phyloP scores from a whole-genome alignment of 768 basidiomycete genomes.

The Hygrocybe punicea region DNA sequence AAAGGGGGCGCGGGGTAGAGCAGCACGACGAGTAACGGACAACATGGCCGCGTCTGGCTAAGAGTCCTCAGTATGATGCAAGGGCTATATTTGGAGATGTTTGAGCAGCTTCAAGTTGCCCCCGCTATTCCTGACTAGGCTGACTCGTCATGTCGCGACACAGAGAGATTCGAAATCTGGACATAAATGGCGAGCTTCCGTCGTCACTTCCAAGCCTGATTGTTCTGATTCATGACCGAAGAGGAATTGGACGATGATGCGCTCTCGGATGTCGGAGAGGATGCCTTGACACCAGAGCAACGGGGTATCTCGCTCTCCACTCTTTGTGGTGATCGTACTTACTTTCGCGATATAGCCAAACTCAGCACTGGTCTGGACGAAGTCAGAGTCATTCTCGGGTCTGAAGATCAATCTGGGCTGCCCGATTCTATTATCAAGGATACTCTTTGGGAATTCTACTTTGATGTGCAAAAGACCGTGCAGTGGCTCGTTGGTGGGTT shows the following conservation, averaged over 20 bases:
- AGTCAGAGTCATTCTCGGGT: constrained; percentile 66
- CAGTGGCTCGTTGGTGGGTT: constrained; percentile 69
- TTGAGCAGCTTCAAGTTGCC: constrained; percentile 1
- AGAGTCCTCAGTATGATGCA: too few relatives aligned
- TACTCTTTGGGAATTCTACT: constrained; percentile 83
- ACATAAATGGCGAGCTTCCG: constrained; percentile 57
- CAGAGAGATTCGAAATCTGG: constrained; percentile 80
- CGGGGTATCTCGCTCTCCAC: constrained; percentile 48
- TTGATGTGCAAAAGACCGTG: constrained; percentile 75
- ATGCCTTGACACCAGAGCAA: constrained; percentile 78
- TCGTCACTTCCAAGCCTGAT: background rate
- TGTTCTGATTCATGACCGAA: constrained; percentile 26
- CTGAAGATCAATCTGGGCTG: constrained; percentile 60
- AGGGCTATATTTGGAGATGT: constrained; percentile 20
- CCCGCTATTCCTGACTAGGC: too few relatives aligned
- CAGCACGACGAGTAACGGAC: constrained; percentile 50
- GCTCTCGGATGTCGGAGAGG: constrained; percentile 72
- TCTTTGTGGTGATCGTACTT: constrained; percentile 10
- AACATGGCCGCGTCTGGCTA: constrained; percentile 31
- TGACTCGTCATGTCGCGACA: constrained; percentile 87
- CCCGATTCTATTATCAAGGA: constrained; percentile 75
- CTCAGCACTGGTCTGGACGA: constrained; percentile 69
- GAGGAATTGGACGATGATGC: constrained; percentile 85
- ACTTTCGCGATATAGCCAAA: constrained; percentile 42
- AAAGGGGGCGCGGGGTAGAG: constrained; percentile 36